Conservation (phyloP, 2,329 filamentous ascomycete species). For the Nemania bipapillata region DNA sequence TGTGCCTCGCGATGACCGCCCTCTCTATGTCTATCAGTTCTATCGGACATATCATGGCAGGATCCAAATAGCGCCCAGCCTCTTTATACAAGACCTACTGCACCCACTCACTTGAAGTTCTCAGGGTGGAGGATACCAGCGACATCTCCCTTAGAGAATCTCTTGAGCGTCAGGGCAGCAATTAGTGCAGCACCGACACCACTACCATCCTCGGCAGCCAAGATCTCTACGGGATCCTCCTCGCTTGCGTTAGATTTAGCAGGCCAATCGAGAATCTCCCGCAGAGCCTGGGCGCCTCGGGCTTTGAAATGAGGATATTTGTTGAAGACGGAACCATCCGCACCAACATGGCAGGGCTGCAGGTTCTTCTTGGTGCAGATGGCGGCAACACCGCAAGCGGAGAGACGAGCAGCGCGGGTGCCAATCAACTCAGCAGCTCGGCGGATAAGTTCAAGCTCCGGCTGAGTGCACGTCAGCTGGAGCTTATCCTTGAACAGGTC, state of each 20-base stretch:
- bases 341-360: slow-evolving; percentile 88
- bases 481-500: slow-evolving; percentile 85
- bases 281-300: slow-evolving; percentile 85
- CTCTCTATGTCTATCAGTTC: slow-evolving; percentile 38
- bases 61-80: slow-evolving; percentile 31
- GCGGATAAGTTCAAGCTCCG: slow-evolving; percentile 89
- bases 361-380: slow-evolving; percentile 97
- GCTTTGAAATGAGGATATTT: slow-evolving; percentile 99
- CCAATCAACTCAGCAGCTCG: slow-evolving; percentile 93
- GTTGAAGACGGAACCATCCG: slow-evolving; percentile 97
- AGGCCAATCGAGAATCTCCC: slow-evolving; percentile 96
- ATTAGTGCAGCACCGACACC: slow-evolving; percentile 98
- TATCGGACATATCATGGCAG: slow-evolving; percentile 36
- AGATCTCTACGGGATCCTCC: slow-evolving; percentile 86
- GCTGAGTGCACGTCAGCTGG: slow-evolving; percentile 73
- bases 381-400: slow-evolving; percentile 92
- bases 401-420: slow-evolving; percentile 90
- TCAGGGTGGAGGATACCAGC: slow-evolving; percentile 73
- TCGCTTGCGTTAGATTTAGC: slow-evolving; percentile 74
- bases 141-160: slow-evolving; percentile 71
- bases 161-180: slow-evolving; percentile 75
- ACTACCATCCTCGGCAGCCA: slow-evolving; percentile 92
- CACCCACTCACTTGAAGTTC: slow-evolving; percentile 62
- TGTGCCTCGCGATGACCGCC: slow-evolving; percentile 18
- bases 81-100: slow-evolving; percentile 19